Evolutionary conservation across 2,329 filamentous ascomycete genomes (phyloP), one percentile per base, ranked within the genome.

Genomic region (Penicillium sp.): DNA sequence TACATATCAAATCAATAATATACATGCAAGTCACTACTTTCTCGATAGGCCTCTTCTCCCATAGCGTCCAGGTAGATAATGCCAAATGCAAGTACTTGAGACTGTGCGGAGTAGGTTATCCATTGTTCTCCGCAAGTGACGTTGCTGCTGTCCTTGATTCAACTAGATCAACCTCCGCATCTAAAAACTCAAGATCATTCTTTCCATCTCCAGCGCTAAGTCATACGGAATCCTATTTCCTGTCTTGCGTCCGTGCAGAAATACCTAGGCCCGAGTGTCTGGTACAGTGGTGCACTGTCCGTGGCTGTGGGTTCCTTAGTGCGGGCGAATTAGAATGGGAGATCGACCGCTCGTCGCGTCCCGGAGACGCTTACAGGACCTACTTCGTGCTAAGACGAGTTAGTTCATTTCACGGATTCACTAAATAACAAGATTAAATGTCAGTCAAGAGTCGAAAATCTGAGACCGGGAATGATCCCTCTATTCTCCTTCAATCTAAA

Each of bases 271-370:
- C 66, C 67, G 65, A 65, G 55, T 52, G 45, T 62, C 57, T 69
- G 66, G 67, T 62, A 63, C 59, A 59, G 61, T 16, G 52, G 59
- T 64, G 61, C 60, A 57, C 61, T 52, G 59, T 65, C 63, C 62
- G 59, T 65, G 65, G 64, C 61, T 58, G 60, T 66, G 65, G 66
- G 52, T 65, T 62, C 38, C 37, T 43, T 59, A 52, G 57, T 54
- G 46, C 38, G 49, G 60, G 54, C 60, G 58, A 60, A 61, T 61
- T 30, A 40, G 52, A 33, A 28, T 30, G 38, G 19, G 40, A 55
- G 60, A 63, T 64, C 59, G 51, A 62, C 56, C 40, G 25, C n/a
- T 28, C 25, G 19, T 43, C 52, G 4, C 43, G 28, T 28, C 43
- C 22, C 25, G 43, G 43, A 10, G 43, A 14, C 26, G 30, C 30